Base-by-base conservation (phyloP, 1,284 basidiomycete genomes). In the Cryptococcus hybrid region DNA sequence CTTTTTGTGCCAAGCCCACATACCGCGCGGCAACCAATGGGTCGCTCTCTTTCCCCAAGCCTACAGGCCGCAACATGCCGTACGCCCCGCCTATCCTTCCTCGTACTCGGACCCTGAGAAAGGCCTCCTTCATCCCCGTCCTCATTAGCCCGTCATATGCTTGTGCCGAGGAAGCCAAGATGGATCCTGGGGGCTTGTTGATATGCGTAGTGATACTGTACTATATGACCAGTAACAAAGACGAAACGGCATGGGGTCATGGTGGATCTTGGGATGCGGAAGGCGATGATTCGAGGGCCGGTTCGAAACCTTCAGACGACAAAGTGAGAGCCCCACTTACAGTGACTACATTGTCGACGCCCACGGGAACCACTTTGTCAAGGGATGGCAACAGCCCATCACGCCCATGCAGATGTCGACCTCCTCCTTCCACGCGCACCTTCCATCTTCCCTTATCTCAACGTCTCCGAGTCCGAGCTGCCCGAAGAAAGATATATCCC, bases 401-500 rank as follows among this genome's bases (percentile, higher is more conserved):
- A 62, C 71, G 2, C 70, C 73, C 5, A 50, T 69, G 36, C 66
- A 1, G 64, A 65, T 43, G 18, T 67, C 5, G 58, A 59, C 1
- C 57, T 62, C n/a, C n/a, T n/a, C 18, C 61, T 75, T 7, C 57
- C 67, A 3, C 44, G 51, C 2, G 60, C 73, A 1, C 51, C 58
- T 1, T 15, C 36, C 5, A 57, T 76, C 11, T 71, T 76, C 53
- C 60, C 70, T 5, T 71, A 77, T 11, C 57, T 78, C 49, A 58
- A 66, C 40, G 47, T 68, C 0, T 54, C 47, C 12, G 39, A 35
- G 38, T 56, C 60, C 56, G 57, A 47, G 6, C 61, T 64, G 5
- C 68, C 71, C 0, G 47, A 12, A 7, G 38, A 47, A 35, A 58
- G 4, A 35, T 46, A 11, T 78, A 66, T 60, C 74, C 76, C 1